These are phyloP conservation scores for Xylaria hypoxylon DNA, from an alignment of 2,329 filamentous ascomycete genomes.

Conservation along the genomic window DNA sequence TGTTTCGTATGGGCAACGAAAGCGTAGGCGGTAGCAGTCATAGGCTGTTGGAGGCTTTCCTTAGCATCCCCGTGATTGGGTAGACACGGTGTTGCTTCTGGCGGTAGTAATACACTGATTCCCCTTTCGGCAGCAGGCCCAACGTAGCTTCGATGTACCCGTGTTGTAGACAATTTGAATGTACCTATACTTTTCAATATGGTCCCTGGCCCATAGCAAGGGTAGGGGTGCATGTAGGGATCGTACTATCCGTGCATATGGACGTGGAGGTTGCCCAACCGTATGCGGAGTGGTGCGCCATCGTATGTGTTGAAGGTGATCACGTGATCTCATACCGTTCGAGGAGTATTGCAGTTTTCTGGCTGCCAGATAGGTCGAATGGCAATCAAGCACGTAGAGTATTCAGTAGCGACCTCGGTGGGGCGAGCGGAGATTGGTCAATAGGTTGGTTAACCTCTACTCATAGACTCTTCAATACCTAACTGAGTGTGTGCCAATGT, in stretches of 20 bases:
- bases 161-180: conserved; percentile 44
- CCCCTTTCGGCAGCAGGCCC: conserved; percentile 41
- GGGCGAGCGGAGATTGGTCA: conserved; percentile 17
- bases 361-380: conserved; percentile 26
- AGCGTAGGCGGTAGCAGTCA: conserved; percentile 38
- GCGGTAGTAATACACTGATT: conserved; percentile 48
- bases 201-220: conserved; percentile 22
- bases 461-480: conserved; percentile 19
- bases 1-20: conserved; percentile 49
- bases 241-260: conserved; percentile 39
- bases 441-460: conserved; percentile 1
- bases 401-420: conserved; percentile 5
- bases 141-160: conserved; percentile 41
- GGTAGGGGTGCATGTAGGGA: conserved; percentile 38
- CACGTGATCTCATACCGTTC: conserved; percentile 51
- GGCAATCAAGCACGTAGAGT: conserved; percentile 25
- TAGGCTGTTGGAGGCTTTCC: conserved; percentile 39
- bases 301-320: conserved; percentile 43
- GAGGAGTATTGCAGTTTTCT: conserved; percentile 24
- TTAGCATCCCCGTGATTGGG: conserved; percentile 43
- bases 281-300: conserved; percentile 37
- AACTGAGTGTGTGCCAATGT: conserved; percentile 9
- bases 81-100: conserved; percentile 40
- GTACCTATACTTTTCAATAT: conserved; percentile 36
- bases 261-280: conserved; percentile 39